A percentile compares a stretch with the other conserved stretches of the same genome.
These are phyloP conservation scores for Acmispon strigosus DNA, from an alignment of 306 rosid genomes.

Conservation along the genomic window DNA sequence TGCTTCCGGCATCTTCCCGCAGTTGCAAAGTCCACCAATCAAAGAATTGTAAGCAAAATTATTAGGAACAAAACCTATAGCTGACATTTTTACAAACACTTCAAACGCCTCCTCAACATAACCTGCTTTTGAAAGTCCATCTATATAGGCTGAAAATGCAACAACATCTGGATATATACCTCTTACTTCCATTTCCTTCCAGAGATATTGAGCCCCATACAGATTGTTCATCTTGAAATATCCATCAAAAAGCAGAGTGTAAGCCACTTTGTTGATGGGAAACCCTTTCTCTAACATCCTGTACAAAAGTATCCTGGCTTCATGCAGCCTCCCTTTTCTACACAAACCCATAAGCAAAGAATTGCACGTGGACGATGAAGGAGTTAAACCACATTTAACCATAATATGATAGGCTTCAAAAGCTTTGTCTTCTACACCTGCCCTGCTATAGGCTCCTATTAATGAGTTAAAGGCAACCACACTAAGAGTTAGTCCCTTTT, in stretches of 20 bases:
- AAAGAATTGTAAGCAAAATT: slow-evolving; percentile 8
- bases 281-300: slow-evolving; percentile 17
- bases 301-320: slow-evolving; percentile 1
- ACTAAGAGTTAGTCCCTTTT: background rate
- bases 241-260: slow-evolving; percentile 17
- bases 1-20: background rate
- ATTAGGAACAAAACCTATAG: slow-evolving; percentile 18
- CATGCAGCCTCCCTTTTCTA: slow-evolving; percentile 9
- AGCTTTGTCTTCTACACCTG: slow-evolving; percentile 8
- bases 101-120: background rate
- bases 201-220: background rate
- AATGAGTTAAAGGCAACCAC: slow-evolving; percentile 13
- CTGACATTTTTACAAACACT: background rate
- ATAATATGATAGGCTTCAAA: slow-evolving; percentile 9
- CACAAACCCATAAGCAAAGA: slow-evolving; percentile 18
- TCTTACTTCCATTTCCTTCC: slow-evolving; percentile 16
- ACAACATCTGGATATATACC: slow-evolving; percentile 15
- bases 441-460: slow-evolving; percentile 13
- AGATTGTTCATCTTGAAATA: slow-evolving; percentile 14
- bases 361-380: slow-evolving; percentile 3
- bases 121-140: slow-evolving; percentile 10
- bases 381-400: slow-evolving; percentile 10
- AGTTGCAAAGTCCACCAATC: slow-evolving; percentile 14
- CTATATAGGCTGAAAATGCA: slow-evolving; percentile 11
- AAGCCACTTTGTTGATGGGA: slow-evolving; percentile 10